phyloP scores from a whole-genome alignment of 306 rosid genomes.

The Vicia villosa region DNA sequence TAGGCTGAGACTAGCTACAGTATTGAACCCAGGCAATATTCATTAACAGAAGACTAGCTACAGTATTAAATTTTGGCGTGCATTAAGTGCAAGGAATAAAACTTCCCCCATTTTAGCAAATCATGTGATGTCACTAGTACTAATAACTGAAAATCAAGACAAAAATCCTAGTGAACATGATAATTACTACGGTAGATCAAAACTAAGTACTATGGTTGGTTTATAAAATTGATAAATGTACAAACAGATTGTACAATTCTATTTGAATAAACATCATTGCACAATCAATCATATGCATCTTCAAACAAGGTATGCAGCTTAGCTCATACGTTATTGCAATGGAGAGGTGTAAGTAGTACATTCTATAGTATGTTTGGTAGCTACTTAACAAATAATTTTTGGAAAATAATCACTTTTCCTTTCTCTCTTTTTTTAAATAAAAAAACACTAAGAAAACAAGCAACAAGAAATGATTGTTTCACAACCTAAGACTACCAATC shows the following conservation, averaged over 20 bases:
- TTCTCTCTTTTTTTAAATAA: too few relatives aligned
- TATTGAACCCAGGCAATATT: constrained; percentile 19
- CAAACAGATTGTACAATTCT: background rate
- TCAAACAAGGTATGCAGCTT: constrained; percentile 1
- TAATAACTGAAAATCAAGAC: too few relatives aligned
- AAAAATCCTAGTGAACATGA: too few relatives aligned
- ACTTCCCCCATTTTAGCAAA: too few relatives aligned
- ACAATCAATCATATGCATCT: too few relatives aligned
- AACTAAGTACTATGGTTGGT: background rate
- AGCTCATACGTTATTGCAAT: background rate
- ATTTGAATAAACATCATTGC: background rate
- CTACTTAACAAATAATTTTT: too few relatives aligned
- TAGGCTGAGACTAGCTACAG: background rate
- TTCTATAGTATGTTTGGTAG: background rate
- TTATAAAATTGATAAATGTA: constrained; percentile 12
- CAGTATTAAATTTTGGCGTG: background rate
- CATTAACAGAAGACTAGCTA: background rate
- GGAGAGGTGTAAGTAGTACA: background rate
- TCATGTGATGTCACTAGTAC: too few relatives aligned
- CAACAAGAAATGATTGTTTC: background rate
- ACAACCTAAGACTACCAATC: too few relatives aligned
- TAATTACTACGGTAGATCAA: background rate
- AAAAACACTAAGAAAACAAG: too few relatives aligned
- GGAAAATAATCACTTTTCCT: too few relatives aligned
- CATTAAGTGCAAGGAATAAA: background rate